Conservation (phyloP, 371 early-diverging fungal genomes). For the Mortierella sp. region DNA sequence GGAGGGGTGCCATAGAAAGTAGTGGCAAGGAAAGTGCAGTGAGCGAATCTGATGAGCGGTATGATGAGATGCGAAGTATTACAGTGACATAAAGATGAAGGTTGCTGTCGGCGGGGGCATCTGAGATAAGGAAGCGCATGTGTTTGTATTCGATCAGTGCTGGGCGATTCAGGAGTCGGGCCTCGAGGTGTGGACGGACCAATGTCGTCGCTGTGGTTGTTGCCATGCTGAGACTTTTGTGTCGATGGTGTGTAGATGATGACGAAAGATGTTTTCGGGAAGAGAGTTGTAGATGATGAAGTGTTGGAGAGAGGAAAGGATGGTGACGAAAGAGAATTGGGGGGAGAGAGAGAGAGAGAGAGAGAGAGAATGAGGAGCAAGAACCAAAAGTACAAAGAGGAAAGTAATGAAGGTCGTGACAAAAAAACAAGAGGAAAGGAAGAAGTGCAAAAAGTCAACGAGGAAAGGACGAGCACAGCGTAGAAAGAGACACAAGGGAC, state of each 20-base stretch:
- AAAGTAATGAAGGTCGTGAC: not conserved
- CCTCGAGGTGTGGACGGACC: conserved; percentile 7
- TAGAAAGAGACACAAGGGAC: not conserved
- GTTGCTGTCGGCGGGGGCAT: conserved; percentile 89
- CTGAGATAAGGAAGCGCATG: conserved; percentile 88
- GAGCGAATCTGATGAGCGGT: too few species aligned
- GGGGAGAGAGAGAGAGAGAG: not conserved
- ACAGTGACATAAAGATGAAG: conserved; percentile 79
- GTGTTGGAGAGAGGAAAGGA: not conserved
- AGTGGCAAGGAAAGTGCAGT: too few species aligned
- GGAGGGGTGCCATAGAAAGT: too few species aligned
- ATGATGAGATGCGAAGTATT: not conserved
- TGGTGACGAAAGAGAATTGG: not conserved
- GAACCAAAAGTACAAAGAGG: not conserved
- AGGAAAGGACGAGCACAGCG: conserved; percentile 8
- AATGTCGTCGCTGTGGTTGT: not conserved
- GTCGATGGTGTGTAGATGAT: not conserved
- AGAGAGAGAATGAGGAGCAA: not conserved
- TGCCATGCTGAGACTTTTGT: not conserved
- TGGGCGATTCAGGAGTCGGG: conserved; percentile 53
- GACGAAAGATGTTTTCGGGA: not conserved
- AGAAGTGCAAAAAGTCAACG: too few species aligned
- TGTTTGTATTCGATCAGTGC: conserved; percentile 61
- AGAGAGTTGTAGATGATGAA: not conserved
- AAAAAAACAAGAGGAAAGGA: not conserved